Percentiles rank a stretch among this genome's conserved stretches.
These are phyloP conservation scores for Penicillium nucicola DNA, from an alignment of 495 filamentous ascomycete genomes.

Conservation along the genomic window DNA sequence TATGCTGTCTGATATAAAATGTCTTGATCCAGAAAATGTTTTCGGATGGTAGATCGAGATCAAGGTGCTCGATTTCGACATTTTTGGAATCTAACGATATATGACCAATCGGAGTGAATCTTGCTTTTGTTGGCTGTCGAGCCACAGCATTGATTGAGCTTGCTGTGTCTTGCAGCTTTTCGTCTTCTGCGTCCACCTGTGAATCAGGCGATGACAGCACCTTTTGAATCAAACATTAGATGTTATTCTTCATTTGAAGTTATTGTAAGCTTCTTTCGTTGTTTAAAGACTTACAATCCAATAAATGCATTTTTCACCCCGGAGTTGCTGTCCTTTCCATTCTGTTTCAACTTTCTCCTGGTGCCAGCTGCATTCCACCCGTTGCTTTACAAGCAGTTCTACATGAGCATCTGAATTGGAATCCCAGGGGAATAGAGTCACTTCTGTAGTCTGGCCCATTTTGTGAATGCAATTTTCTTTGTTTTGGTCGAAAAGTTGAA, in stretches of 20 bases:
- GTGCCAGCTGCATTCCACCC: conserved; percentile 23
- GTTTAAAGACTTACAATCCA: conserved; percentile 22
- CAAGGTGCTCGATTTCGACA: conserved; percentile 10
- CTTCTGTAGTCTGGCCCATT: conserved; percentile 17
- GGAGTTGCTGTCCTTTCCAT: conserved; percentile 16
- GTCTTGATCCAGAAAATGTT: conserved; percentile 27
- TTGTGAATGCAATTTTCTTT: conserved; percentile 6
- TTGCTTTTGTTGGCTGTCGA: conserved; percentile 10
- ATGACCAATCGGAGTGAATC: conserved; percentile 27
- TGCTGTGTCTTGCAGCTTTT: conserved; percentile 20
- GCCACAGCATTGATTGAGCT: conserved; percentile 13
- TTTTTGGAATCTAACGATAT: conserved; percentile 26
- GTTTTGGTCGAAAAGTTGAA: not conserved
- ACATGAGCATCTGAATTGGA: conserved; percentile 11
- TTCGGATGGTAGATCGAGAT: conserved; percentile 13
- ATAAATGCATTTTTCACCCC: conserved; percentile 24
- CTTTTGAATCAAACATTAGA: not conserved
- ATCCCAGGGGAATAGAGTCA: conserved; percentile 24
- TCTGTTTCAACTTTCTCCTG: conserved; percentile 15
- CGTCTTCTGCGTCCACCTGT: not conserved
- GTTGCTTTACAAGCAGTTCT: conserved; percentile 12
- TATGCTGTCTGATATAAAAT: conserved; percentile 18
- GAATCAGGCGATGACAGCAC: conserved; percentile 10
- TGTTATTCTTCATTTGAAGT: not conserved
- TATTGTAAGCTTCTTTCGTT: not conserved